These are phyloP conservation scores for Paecilomyces variotii DNA, from an alignment of 2,329 filamentous ascomycete species.

Conservation along the genomic window DNA sequence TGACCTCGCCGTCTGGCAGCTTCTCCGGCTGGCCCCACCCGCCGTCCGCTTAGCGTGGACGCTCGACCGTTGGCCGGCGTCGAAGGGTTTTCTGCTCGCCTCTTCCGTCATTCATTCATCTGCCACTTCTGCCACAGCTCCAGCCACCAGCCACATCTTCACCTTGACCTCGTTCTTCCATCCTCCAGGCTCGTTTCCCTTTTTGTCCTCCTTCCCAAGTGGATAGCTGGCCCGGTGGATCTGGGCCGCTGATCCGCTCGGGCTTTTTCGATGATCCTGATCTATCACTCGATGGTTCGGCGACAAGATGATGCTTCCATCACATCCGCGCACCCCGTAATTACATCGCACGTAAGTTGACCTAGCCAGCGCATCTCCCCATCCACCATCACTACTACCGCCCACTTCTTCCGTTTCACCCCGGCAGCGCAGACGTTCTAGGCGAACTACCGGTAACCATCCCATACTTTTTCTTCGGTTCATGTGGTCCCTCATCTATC, in stretches of 20 bases:
- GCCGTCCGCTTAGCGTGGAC: not conserved
- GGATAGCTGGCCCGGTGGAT: conserved; percentile 13
- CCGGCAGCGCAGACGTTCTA: not conserved
- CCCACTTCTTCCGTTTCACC: not conserved
- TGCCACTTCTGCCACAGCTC: conserved; percentile 1
- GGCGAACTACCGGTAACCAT: not conserved
- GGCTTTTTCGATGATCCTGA: conserved; percentile 19
- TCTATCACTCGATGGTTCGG: conserved; percentile 11
- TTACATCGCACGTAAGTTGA: not conserved
- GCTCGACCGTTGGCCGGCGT: not conserved
- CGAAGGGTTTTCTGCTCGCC: not conserved
- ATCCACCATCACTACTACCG: not conserved
- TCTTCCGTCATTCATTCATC: conserved; percentile 1
- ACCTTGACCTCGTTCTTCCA: no score
- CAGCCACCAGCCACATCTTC: conserved; percentile 8
- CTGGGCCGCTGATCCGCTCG: conserved; percentile 15
- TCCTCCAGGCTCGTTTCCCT: not conserved
- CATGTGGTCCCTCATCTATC: not conserved
- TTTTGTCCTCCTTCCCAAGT: conserved; percentile 7
- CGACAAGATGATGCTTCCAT: not conserved
- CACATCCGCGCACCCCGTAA: not conserved
- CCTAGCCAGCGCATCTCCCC: not conserved
- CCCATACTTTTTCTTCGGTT: not conserved
- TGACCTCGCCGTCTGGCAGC: not conserved
- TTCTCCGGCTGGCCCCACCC: not conserved